Conservation (phyloP, 768 basidiomycete species). For the Boletus subcaerulescens region DNA sequence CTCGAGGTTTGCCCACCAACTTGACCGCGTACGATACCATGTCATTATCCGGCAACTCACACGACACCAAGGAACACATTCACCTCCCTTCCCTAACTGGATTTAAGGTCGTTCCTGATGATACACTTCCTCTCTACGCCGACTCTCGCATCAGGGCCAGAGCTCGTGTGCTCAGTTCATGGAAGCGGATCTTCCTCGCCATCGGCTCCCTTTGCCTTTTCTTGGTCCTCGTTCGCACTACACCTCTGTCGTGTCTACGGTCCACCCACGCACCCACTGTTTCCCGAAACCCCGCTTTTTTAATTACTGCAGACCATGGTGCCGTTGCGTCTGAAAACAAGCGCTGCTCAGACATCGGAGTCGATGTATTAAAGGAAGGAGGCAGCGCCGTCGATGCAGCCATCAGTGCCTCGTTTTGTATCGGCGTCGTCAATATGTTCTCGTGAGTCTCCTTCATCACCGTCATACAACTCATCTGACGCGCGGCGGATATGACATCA, state of each 20-base stretch:
- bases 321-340: conserved; percentile 90
- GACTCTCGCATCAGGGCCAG: not conserved
- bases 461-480: not conserved
- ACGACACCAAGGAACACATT: not conserved
- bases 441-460: conserved; percentile 48
- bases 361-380: conserved; percentile 70
- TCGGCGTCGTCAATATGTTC: conserved; percentile 86
- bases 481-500: not conserved
- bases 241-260: not conserved
- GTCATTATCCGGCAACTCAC: not conserved
- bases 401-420: conserved; percentile 75
- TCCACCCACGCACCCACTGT: not conserved
- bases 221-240: conserved; percentile 1
- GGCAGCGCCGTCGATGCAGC: conserved; percentile 92
- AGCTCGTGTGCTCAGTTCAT: not conserved
- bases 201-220: conserved; percentile 14
- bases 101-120: not conserved
- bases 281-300: conserved; percentile 51
- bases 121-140: conserved; percentile 21
- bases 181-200: conserved; percentile 12
- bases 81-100: not conserved
- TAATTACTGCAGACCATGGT: conserved; percentile 64
- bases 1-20: too few relatives aligned
- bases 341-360: conserved; percentile 82
- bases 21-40: not conserved